phyloP scores from a whole-genome alignment of 106 monocot genomes.

The Agapanthus africanus region DNA sequence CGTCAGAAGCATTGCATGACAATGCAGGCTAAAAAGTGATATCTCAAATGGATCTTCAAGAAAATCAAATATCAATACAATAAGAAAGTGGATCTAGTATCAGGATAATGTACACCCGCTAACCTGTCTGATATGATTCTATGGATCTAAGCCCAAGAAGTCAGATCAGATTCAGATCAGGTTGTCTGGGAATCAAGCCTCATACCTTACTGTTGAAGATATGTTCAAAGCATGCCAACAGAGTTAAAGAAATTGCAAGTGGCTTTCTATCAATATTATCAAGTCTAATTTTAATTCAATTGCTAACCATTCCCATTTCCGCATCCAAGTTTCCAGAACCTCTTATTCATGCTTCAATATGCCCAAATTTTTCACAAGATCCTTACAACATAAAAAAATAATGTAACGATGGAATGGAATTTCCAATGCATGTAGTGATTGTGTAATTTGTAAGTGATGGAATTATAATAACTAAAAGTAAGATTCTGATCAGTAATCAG shows the following conservation, averaged over 20 bases:
- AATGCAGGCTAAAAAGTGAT: too few relatives aligned
- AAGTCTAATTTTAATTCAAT: neutral
- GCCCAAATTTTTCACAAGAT: neutral
- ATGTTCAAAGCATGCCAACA: neutral
- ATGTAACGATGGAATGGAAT: too few relatives aligned
- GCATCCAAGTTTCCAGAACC: neutral
- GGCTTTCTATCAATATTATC: neutral
- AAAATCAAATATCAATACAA: neutral
- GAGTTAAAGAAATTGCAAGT: neutral
- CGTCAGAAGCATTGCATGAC: too few relatives aligned
- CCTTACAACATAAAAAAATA: too few relatives aligned
- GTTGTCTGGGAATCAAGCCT: too few relatives aligned
- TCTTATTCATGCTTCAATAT: neutral
- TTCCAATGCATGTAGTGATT: neutral
- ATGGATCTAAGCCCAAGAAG: neutral
- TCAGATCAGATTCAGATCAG: too few relatives aligned
- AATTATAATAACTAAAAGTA: slow-evolving; percentile 1
- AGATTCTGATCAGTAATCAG: neutral
- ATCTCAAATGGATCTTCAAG: too few relatives aligned
- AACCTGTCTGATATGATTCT: neutral
- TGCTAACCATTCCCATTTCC: neutral
- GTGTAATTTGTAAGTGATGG: neutral
- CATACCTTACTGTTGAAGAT: neutral
- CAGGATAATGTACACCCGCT: neutral
- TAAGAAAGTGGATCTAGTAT: neutral